Conservation (phyloP, 495 filamentous ascomycete species). For the Tuber indicum region DNA sequence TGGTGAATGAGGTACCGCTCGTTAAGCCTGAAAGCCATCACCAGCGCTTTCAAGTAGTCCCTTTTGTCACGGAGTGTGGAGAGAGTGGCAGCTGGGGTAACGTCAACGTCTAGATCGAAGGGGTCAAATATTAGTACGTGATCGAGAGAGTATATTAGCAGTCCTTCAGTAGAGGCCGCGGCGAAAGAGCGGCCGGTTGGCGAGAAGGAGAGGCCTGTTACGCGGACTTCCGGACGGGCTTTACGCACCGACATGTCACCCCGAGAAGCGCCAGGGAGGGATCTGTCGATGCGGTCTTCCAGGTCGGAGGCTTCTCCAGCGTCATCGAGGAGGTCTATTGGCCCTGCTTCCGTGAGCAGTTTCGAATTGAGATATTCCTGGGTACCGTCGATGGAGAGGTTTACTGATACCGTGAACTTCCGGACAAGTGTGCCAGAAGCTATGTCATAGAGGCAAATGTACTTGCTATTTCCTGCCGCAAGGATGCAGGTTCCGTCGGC, state of each 20-base stretch:
- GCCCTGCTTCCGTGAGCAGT: slow-evolving; percentile 82
- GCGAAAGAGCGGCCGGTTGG: slow-evolving; percentile 87
- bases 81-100: slow-evolving; percentile 77
- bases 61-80: slow-evolving; percentile 63
- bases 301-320: slow-evolving; percentile 82
- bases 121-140: slow-evolving; percentile 78
- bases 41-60: slow-evolving; percentile 82
- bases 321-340: slow-evolving; percentile 71
- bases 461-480: slow-evolving; percentile 91
- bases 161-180: slow-evolving; percentile 86
- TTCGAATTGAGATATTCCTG: slow-evolving; percentile 94
- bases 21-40: slow-evolving; percentile 96
- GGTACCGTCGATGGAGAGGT: slow-evolving; percentile 87
- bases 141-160: slow-evolving; percentile 87
- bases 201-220: slow-evolving; percentile 76
- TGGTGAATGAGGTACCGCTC: slow-evolving; percentile 65
- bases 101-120: slow-evolving; percentile 86
- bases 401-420: slow-evolving; percentile 89
- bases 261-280: slow-evolving; percentile 80
- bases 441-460: slow-evolving; percentile 91
- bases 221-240: slow-evolving; percentile 74
- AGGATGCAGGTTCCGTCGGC: slow-evolving; percentile 85
- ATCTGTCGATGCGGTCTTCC: slow-evolving; percentile 72
- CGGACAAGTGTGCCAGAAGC: slow-evolving; percentile 81
- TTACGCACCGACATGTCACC: slow-evolving; percentile 74